Evolutionary conservation across 306 rosid genomes (phyloP), one percentile per base, ranked within the genome.

Genomic region (Ammopiptanthus mongolicus): DNA sequence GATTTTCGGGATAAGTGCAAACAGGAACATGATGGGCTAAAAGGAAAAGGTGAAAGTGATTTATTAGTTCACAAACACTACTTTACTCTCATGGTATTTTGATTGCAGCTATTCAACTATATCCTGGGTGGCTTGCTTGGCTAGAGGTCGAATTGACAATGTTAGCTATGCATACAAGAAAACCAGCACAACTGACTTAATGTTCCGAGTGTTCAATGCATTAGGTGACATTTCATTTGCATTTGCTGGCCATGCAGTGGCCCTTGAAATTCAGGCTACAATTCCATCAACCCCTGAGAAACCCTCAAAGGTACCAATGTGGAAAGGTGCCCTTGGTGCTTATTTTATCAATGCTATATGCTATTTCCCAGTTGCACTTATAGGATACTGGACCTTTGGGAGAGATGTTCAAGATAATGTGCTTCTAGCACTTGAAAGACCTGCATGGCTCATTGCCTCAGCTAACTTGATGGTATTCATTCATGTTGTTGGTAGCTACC

Each of bases 401-500:
- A 88, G 87, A 73, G 97, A 86, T 71, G 98, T 91, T 51, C 81
- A 80, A 19, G 98, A 93, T 12, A 93, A 93, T 72, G 89, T 93
- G 12, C 87, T 93, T 19, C 61, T 87, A 77, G 81, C 79, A 46
- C 90, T 93, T 19, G 83, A 87, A 47, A 89, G 36, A 86, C 98
- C 98, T 9, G 72, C 83, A 1, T 89, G 98, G 98, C 96, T 93
- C 55, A 91, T 88, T 72, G 98, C 97, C 17, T 84, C 97, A 14
- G 98, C 98, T 64, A 93, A 93, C 80, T 85, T 93, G 56, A 89
- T 93, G 97, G 97, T 94, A 2, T 91, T 94, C 62, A 47, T 91
- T 73, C 98, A 94, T 59, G 97, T 95, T 15, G 84, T 95, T 66
- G 99, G 99, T 37, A 95, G 97, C 85, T 95, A 95, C 81, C 97